A percentile compares a stretch with the other conserved stretches of the same genome.
phyloP scores from a whole-genome alignment of 768 basidiomycete species.

The Naematelia aurantialba region DNA sequence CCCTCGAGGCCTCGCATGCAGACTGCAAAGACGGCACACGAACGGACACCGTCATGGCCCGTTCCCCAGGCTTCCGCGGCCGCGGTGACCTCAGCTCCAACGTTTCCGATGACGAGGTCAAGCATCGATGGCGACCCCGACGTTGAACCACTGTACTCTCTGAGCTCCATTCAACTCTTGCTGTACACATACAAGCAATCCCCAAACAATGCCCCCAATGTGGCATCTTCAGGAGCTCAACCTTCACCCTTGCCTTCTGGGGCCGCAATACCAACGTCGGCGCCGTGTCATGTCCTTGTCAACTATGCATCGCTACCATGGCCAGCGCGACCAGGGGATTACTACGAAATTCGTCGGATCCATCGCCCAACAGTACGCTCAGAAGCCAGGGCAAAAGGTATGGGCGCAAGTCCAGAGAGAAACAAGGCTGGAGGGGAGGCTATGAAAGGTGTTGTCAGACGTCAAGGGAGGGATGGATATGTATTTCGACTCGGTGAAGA shows the following conservation, averaged over 20 bases:
- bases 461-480: conserved; percentile 34
- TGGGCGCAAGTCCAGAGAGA: conserved; percentile 51
- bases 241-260: conserved; percentile 33
- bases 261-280: conserved; percentile 1
- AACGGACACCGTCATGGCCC: conserved; percentile 25
- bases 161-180: conserved; percentile 10
- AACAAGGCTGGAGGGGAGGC: conserved; percentile 52
- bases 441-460: conserved; percentile 22
- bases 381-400: not conserved
- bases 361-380: not conserved
- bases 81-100: conserved; percentile 24
- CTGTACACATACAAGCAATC: conserved; percentile 38
- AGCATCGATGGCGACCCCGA: conserved; percentile 19
- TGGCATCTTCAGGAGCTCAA: conserved; percentile 9
- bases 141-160: conserved; percentile 10
- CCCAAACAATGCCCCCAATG: not conserved
- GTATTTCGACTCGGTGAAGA: conserved; percentile 38
- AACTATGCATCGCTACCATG: conserved; percentile 32
- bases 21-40: conserved; percentile 7
- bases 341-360: conserved; percentile 38
- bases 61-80: conserved; percentile 14
- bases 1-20: not conserved
- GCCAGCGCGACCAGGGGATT: conserved; percentile 32
- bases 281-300: conserved; percentile 26
- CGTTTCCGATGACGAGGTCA: conserved; percentile 18